phyloP scores from a whole-genome alignment of 2,329 filamentous ascomycete genomes.

The Emydomyces testavorans region DNA sequence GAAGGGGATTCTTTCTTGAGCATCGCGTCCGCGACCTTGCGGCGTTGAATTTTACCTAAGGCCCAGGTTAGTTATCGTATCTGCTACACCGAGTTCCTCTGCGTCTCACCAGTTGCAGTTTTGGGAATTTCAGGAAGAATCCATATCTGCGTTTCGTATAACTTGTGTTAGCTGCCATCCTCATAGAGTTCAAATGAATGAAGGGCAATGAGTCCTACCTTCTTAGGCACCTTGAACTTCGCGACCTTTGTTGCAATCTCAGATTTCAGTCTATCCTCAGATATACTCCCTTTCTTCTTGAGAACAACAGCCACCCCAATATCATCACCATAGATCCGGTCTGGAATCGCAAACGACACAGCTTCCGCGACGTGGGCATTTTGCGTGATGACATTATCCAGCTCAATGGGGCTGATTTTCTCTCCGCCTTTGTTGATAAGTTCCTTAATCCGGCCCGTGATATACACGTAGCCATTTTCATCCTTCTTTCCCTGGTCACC shows the following conservation, averaged over 20 bases:
- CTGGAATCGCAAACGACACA: constrained; percentile 71
- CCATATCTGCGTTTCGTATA: constrained; percentile 47
- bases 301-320: constrained; percentile 65
- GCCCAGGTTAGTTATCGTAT: neutral
- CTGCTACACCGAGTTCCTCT: neutral
- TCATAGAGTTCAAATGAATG: neutral
- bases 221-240: constrained; percentile 78
- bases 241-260: constrained; percentile 61
- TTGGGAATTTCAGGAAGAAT: constrained; percentile 79
- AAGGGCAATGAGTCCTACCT: constrained; percentile 40
- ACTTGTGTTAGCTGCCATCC: constrained; percentile 12
- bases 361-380: constrained; percentile 64
- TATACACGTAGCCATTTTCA: constrained; percentile 67
- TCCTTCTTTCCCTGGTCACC: constrained; percentile 78
- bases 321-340: constrained; percentile 74
- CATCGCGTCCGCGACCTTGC: constrained; percentile 79
- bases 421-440: constrained; percentile 81
- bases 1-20: constrained; percentile 52
- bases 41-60: constrained; percentile 66
- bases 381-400: constrained; percentile 69
- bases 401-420: constrained; percentile 79
- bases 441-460: constrained; percentile 88
- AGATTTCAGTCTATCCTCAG: constrained; percentile 49
- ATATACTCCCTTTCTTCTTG: constrained; percentile 50
- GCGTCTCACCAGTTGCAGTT: constrained; percentile 54